phyloP scores from a whole-genome alignment of 2,329 filamentous ascomycete genomes.

The Metarhizium album region DNA sequence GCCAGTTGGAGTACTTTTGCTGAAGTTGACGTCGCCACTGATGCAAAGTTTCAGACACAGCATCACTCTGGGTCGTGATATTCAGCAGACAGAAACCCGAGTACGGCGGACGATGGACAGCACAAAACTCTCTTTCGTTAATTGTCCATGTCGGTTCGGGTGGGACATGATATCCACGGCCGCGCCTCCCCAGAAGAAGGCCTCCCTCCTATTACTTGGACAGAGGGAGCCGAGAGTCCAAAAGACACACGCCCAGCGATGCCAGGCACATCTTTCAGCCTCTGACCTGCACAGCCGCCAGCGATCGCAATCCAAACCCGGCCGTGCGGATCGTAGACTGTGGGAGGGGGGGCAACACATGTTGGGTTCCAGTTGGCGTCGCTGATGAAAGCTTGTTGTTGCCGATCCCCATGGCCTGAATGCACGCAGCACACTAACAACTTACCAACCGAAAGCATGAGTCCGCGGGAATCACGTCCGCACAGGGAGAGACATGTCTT shows the following conservation, averaged over 20 bases:
- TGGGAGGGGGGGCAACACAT: background rate
- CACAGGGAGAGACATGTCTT: background rate
- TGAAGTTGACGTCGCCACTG: too few relatives aligned
- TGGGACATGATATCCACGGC: too few relatives aligned
- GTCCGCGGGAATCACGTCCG: background rate
- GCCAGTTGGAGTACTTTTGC: background rate
- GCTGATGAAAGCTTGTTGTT: background rate
- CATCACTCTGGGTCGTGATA: too few relatives aligned
- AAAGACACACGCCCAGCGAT: background rate
- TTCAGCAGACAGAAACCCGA: too few relatives aligned
- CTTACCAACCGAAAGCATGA: background rate
- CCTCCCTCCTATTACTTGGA: background rate
- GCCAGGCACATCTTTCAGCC: background rate
- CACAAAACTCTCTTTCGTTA: too few relatives aligned
- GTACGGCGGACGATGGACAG: too few relatives aligned
- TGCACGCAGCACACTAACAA: background rate
- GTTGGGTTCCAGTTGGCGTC: background rate
- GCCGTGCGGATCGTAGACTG: background rate
- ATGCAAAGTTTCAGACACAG: too few relatives aligned
- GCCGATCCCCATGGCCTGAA: background rate
- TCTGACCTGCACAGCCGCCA: background rate
- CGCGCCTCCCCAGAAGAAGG: too few relatives aligned
- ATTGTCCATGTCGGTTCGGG: too few relatives aligned
- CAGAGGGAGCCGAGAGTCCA: too few relatives aligned
- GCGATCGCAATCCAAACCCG: background rate